Evolutionary conservation across 257 asterid species (phyloP), one percentile per base, ranked within the genome.

Genomic region (Petunia secreta): DNA sequence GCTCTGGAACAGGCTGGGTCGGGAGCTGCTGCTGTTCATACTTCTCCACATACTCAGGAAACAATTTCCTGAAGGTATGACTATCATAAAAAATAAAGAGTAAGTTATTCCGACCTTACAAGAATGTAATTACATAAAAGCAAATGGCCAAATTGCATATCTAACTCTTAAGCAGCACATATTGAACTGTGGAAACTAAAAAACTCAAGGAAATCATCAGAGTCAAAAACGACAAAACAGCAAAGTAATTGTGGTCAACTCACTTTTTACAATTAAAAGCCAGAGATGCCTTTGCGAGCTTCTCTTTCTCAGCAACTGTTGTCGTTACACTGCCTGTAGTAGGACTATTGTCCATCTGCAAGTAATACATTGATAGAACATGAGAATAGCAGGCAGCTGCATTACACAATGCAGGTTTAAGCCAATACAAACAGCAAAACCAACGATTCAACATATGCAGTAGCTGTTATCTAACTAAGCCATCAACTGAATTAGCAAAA

Each of bases 281-380:
- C 84, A 94, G 91, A 68, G 99, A 94, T 55, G 97, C 85, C 85
- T 89, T 94, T 36, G 99, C 99, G 74, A 94, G 98, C 87, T 78
- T 87, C 75, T 84, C 91, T 81, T 92, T 96, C 90, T 92, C 98
- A 85, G 84, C 91, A 44, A 84, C 91, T 3, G 98, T 89, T 77
- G 98, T 89, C 48, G 97, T 84, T 83, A 96, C 98, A 43, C 98
- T 94, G 84, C 99, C 99, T 10, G 98, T 96, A 67, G 99, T 96
- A 43, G 98, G 98, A 84, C 97, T 91, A 80, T 77, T 87, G 87
- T 94, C 99, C 97, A 91, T 92, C 98, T 94, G 92, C 85, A 87
- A 75, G 25, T 55, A 58, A 75, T 50, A 75, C 16, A 79, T 77
- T 55, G 54, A 63, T 66, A 82, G 75, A 62, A 75, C 37, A 13